A percentile compares a stretch with the other conserved stretches of the same genome.
These are phyloP conservation scores for Corchorus capsularis DNA, from an alignment of 345 rosid species.

Conservation along the genomic window DNA sequence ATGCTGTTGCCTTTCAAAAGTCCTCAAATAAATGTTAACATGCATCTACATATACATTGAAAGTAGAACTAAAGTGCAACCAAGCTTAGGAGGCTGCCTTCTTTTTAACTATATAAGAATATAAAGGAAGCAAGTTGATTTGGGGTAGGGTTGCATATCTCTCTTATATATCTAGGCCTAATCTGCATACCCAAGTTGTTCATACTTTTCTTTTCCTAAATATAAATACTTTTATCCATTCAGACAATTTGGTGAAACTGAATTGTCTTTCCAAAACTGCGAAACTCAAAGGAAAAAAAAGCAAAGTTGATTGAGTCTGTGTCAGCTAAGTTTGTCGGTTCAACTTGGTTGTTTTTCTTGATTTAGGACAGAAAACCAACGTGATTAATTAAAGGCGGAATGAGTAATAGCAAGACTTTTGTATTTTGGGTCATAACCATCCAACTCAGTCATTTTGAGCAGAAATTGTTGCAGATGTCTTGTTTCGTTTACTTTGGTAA, in stretches of 20 bases:
- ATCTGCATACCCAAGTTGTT: not conserved
- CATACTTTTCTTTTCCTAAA: too few species aligned
- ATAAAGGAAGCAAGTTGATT: not conserved
- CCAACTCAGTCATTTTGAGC: not conserved
- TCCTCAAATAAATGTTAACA: not conserved
- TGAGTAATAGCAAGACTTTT: not conserved
- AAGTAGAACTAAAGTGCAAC: too few species aligned
- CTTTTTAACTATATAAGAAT: not conserved
- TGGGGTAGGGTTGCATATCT: not conserved
- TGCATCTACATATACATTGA: too few species aligned
- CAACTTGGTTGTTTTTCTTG: not conserved
- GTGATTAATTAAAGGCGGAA: not conserved
- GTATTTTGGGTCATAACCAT: too few species aligned
- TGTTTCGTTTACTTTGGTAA: too few species aligned
- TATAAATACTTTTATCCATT: not conserved
- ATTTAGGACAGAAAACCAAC: not conserved
- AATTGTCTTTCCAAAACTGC: too few species aligned
- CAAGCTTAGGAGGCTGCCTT: too few species aligned
- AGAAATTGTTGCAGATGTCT: not conserved
- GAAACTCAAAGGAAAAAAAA: too few species aligned
- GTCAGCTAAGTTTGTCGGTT: not conserved
- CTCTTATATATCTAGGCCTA: too few species aligned
- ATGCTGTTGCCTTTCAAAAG: not conserved
- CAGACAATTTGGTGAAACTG: not conserved
- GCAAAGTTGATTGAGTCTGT: not conserved